A percentile compares a stretch with the other conserved stretches of the same genome.
Evolutionary conservation across 768 basidiomycete genomes (phyloP).

Genomic region (Mycena rebaudengoi): DNA sequence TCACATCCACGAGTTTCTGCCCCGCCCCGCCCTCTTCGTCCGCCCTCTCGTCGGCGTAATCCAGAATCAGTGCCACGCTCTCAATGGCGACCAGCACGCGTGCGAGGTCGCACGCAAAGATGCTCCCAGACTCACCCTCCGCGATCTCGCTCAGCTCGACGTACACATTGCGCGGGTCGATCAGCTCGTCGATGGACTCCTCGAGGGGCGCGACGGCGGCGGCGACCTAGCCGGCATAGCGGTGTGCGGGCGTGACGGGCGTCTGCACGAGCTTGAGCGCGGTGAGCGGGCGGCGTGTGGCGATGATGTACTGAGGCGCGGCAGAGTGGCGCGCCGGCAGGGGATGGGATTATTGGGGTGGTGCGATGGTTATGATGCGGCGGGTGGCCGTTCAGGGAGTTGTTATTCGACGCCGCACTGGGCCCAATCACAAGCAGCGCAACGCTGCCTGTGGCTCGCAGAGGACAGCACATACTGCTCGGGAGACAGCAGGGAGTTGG

Average conservation of each 20-base stretch:
- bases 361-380: neutral
- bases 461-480: slow-evolving; percentile 42
- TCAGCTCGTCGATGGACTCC: slow-evolving; percentile 67
- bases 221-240: slow-evolving; percentile 71
- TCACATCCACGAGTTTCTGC: slow-evolving; percentile 70
- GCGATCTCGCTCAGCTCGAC: slow-evolving; percentile 79
- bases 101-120: slow-evolving; percentile 49
- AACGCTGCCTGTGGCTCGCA: too few species aligned
- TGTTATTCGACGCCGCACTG: neutral
- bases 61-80: slow-evolving; percentile 67
- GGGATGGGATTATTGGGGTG: too few species aligned
- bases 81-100: slow-evolving; percentile 79
- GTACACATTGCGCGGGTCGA: slow-evolving; percentile 72
- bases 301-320: too few species aligned
- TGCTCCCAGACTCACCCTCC: slow-evolving; percentile 84
- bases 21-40: too few species aligned
- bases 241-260: slow-evolving; percentile 44
- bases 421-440: too few species aligned
- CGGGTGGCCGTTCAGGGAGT: neutral
- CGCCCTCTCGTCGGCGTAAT: too few species aligned
- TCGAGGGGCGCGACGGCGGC: slow-evolving; percentile 65
- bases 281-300: slow-evolving; percentile 38
- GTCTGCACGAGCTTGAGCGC: slow-evolving; percentile 25
- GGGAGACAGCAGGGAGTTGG: slow-evolving; percentile 49
- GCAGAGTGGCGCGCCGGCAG: too few species aligned